phyloP scores from a whole-genome alignment of 345 rosid species.

The Bruguiera sexangula region DNA sequence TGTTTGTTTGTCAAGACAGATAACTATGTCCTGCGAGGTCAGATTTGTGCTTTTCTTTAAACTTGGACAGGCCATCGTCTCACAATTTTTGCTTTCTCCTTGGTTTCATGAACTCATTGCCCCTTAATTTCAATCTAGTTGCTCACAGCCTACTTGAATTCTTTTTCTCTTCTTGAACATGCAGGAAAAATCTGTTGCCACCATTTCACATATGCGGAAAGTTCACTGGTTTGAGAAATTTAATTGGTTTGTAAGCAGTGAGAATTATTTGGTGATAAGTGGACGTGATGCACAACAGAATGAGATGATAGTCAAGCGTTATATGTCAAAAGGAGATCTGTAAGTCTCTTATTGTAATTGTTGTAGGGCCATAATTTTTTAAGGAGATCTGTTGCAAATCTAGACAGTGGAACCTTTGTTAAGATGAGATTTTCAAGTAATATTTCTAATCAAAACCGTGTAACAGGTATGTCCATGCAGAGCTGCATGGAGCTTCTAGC shows the following conservation, averaged over 20 bases:
- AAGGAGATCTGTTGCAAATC: background rate
- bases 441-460: slow-evolving; percentile 12
- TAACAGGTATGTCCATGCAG: slow-evolving; percentile 92
- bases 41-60: too few relatives aligned
- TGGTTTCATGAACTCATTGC: too few relatives aligned
- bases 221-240: slow-evolving; percentile 99
- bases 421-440: background rate
- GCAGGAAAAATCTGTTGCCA: slow-evolving; percentile 88
- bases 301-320: slow-evolving; percentile 97
- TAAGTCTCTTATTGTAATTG: slow-evolving; percentile 33
- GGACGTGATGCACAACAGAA: slow-evolving; percentile 99
- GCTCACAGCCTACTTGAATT: too few relatives aligned
- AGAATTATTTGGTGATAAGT: slow-evolving; percentile 86
- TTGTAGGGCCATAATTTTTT: background rate
- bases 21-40: too few relatives aligned
- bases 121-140: too few relatives aligned
- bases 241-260: slow-evolving; percentile 97
- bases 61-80: too few relatives aligned
- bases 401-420: slow-evolving; percentile 1
- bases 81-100: too few relatives aligned
- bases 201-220: slow-evolving; percentile 90
- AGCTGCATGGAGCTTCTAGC: slow-evolving; percentile 96
- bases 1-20: too few relatives aligned
- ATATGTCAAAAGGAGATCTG: slow-evolving; percentile 97
- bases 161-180: background rate